phyloP scores from a whole-genome alignment of 2,329 filamentous ascomycete species.

The Beauveria varroae region DNA sequence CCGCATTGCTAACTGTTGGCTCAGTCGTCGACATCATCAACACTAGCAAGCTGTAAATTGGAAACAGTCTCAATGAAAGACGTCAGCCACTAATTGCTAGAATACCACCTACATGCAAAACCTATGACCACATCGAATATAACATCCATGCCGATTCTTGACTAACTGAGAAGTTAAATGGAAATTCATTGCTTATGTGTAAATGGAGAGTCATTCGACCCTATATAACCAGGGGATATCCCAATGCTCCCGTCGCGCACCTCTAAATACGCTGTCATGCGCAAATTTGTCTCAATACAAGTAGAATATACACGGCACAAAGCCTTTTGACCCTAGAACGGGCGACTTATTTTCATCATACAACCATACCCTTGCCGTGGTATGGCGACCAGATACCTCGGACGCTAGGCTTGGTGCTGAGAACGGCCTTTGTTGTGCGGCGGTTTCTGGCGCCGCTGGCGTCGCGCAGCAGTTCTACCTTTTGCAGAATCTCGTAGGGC shows the following conservation, averaged over 20 bases:
- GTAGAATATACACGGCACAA: conserved; percentile 8
- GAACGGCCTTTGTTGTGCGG: conserved; percentile 55
- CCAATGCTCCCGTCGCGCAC: conserved; percentile 8
- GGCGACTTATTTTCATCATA: conserved; percentile 28
- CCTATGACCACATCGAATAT: not conserved
- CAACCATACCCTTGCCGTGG: conserved; percentile 50
- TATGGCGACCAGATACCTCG: conserved; percentile 66
- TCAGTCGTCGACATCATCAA: conserved; percentile 55
- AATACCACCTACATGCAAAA: conserved; percentile 12
- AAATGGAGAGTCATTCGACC: conserved; percentile 6
- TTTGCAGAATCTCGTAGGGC: conserved; percentile 70
- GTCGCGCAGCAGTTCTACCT: conserved; percentile 65
- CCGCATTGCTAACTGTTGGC: conserved; percentile 13
- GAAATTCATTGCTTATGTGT: conserved; percentile 9
- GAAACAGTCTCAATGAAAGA: not conserved
- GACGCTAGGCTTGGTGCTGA: conserved; percentile 57
- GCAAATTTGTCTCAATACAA: conserved; percentile 5
- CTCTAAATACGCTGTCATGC: conserved; percentile 9
- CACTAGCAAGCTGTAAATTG: conserved; percentile 36
- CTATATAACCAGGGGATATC: conserved; percentile 7
- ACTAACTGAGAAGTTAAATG: not conserved
- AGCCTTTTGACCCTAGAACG: conserved; percentile 1
- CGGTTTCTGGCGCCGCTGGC: conserved; percentile 68
- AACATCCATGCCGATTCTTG: not conserved
- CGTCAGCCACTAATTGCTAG: conserved; percentile 7